These are phyloP conservation scores for Diplocarpon mali DNA, from an alignment of 2,329 filamentous ascomycete species.

Conservation along the genomic window DNA sequence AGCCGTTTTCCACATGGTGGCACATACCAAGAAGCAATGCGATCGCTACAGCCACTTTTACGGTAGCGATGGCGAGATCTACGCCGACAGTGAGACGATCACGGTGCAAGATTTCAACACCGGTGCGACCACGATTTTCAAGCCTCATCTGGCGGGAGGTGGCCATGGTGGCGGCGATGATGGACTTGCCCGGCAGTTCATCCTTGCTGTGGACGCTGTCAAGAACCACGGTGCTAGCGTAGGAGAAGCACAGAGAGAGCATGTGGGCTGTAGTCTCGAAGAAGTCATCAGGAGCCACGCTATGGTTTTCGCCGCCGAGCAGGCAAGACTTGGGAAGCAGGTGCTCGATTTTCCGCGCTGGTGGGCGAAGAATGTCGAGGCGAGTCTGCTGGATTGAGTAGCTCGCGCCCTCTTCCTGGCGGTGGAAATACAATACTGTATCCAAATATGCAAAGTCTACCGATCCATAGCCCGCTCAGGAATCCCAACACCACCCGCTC, in stretches of 20 bases:
- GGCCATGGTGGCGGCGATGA: constrained; percentile 71
- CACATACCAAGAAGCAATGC: constrained; percentile 78
- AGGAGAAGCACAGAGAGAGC: constrained; percentile 58
- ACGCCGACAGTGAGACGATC: constrained; percentile 72
- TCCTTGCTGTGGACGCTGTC: constrained; percentile 70
- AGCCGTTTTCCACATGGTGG: constrained; percentile 88
- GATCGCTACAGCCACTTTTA: constrained; percentile 78
- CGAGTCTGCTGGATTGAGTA: constrained; percentile 9
- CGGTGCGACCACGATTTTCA: constrained; percentile 38
- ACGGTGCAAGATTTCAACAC: constrained; percentile 61
- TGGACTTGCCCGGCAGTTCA: constrained; percentile 71
- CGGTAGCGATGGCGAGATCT: constrained; percentile 75
- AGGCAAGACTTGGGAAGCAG: constrained; percentile 58
- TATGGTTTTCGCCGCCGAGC: constrained; percentile 88
- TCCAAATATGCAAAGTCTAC: no score
- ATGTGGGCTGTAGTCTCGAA: constrained; percentile 73
- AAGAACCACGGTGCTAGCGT: constrained; percentile 59
- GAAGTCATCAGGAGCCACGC: constrained; percentile 85
- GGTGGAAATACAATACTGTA: no score
- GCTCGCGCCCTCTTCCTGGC: no score
- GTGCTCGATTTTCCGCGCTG: constrained; percentile 67
- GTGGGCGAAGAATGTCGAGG: constrained; percentile 52
- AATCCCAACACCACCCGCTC: no score
- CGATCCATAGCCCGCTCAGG: no score
- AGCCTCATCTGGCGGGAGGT: constrained; percentile 48